Conservation (phyloP, 1,284 basidiomycete genomes). For the Leccinum ponderosum region DNA sequence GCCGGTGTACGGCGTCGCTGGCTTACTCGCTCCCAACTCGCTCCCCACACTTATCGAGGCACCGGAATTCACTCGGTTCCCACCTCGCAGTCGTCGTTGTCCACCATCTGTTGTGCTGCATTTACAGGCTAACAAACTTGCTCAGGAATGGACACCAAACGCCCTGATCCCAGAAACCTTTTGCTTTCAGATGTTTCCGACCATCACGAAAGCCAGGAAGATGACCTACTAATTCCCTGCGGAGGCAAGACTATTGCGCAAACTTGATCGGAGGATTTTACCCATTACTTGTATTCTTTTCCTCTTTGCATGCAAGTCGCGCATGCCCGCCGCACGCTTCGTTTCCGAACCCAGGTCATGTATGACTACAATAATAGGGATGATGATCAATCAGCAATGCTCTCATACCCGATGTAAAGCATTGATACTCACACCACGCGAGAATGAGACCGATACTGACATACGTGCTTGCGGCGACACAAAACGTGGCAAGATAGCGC, state of each 20-base stretch:
- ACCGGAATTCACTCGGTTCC: constrained; percentile 1
- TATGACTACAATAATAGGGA: constrained; percentile 42
- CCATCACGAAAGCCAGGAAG: too few species aligned
- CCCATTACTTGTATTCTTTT: too few species aligned
- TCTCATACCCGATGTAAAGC: too few species aligned
- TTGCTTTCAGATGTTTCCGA: constrained; percentile 6
- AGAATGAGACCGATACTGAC: constrained; percentile 65
- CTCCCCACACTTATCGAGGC: neutral
- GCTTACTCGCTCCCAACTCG: neutral
- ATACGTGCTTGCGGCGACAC: constrained; percentile 69
- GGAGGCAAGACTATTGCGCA: too few species aligned
- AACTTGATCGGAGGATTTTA: too few species aligned
- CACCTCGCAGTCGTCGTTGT: neutral
- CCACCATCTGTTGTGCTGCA: neutral
- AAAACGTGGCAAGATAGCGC: constrained; percentile 71
- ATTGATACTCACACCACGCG: constrained; percentile 63
- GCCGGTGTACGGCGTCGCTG: neutral
- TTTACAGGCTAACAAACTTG: neutral
- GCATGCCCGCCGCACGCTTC: constrained; percentile 72
- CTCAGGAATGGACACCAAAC: constrained; percentile 19
- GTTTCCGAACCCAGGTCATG: constrained; percentile 79
- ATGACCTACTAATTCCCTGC: too few species aligned
- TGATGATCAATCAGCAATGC: neutral
- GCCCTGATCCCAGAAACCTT: constrained; percentile 3
- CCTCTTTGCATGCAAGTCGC: too few species aligned